These are phyloP conservation scores for Penicillium psychrosexuale DNA, from an alignment of 2,329 filamentous ascomycete genomes.

Conservation along the genomic window DNA sequence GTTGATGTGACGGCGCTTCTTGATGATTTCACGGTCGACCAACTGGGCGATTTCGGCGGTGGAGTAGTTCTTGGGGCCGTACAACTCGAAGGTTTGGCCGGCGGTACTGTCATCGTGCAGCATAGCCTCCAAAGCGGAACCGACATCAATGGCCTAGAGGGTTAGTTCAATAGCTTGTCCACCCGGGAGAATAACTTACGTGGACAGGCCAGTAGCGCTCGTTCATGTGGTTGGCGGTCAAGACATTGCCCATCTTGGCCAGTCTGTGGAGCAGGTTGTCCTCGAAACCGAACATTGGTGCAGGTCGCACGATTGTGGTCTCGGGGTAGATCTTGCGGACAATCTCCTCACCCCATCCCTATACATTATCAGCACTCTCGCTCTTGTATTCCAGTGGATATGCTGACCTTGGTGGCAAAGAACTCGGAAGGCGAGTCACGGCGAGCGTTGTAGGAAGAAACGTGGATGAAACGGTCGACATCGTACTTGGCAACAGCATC, in stretches of 20 bases:
- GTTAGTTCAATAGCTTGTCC: conserved; percentile 7
- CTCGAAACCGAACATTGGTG: conserved; percentile 92
- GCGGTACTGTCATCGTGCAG: conserved; percentile 86
- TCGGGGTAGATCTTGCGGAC: conserved; percentile 90
- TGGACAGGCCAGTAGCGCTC: conserved; percentile 91
- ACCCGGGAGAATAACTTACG: conserved; percentile 48
- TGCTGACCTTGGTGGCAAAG: conserved; percentile 76
- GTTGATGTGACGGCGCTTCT: conserved; percentile 86
- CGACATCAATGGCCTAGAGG: conserved; percentile 77
- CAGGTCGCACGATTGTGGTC: conserved; percentile 91
- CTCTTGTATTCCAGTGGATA: not conserved
- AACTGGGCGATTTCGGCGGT: conserved; percentile 81
- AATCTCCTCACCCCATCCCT: conserved; percentile 77
- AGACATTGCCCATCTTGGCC: conserved; percentile 72
- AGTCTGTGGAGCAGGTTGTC: conserved; percentile 86
- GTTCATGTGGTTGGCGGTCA: conserved; percentile 91
- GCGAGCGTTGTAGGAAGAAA: conserved; percentile 90
- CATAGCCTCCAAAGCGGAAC: conserved; percentile 83
- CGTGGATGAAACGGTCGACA: conserved; percentile 91
- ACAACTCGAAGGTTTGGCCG: conserved; percentile 88
- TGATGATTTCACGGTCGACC: conserved; percentile 89
- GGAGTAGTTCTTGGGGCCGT: conserved; percentile 88
- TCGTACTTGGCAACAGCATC: conserved; percentile 97
- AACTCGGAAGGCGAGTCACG: conserved; percentile 79
- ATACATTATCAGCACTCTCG: conserved; percentile 13